Evolutionary conservation across 2,329 filamentous ascomycete species (phyloP), one percentile per base, ranked within the genome.

Genomic region (Furcasterigmium furcatum): DNA sequence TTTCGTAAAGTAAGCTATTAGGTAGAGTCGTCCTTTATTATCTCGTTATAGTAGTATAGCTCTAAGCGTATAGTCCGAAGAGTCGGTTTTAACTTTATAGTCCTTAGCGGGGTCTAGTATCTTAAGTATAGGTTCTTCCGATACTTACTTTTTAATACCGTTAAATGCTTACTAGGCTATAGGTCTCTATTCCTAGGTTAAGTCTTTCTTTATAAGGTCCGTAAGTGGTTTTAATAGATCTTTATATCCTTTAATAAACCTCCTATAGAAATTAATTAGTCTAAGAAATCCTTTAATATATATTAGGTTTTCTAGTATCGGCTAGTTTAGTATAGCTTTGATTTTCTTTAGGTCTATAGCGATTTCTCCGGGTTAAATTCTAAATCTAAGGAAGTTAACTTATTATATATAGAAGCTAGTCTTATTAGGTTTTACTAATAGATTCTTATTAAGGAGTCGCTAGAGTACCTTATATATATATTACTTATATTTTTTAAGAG

Each of bases 1-100:
- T 6, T 18, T 10, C 14, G 38, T 24, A 21, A 24, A 40, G 38
- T 24, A 40, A n/a, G 18, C 18, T 9, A 27, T n/a, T 12, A 27
- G 30, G 21, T 19, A 18, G 29, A 44, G 43, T 32, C 16, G 4
- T 44, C 43, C 35, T 44, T 44, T 13, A 14, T 38, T 12, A 13
- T 44, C 24, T 4, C 41, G 14, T 38, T 44, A 19, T n/a, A 25
- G 20, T 2, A 44, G 34, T 20, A 36, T 30, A 8, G 7, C 19
- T 40, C n/a, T n/a, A n/a, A n/a, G n/a, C n/a, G n/a, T n/a, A n/a
- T n/a, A n/a, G n/a, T n/a, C n/a, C n/a, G n/a, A n/a, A n/a, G n/a
- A n/a, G n/a, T n/a, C n/a, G n/a, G n/a, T n/a, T n/a, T n/a, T n/a
- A n/a, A n/a, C n/a, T n/a, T n/a, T n/a, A n/a, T n/a, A n/a, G n/a